These are phyloP conservation scores for Aspergillus udagawae DNA, from an alignment of 2,329 filamentous ascomycete species.

Conservation along the genomic window DNA sequence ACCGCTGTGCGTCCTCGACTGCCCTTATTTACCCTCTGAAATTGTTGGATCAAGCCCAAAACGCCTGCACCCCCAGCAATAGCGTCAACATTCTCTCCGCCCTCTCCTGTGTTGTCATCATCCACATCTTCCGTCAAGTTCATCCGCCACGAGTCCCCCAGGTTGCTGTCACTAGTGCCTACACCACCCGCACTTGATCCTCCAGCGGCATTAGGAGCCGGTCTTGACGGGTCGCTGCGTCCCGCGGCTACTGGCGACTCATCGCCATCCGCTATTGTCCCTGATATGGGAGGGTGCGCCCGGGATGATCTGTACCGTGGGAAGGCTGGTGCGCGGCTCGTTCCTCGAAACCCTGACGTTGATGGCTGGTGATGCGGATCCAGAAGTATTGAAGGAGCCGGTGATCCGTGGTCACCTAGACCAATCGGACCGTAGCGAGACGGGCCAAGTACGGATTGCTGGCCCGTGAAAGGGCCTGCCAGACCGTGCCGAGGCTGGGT, in stretches of 20 bases:
- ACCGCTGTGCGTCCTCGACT: slow-evolving; percentile 33
- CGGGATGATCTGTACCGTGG: slow-evolving; percentile 30
- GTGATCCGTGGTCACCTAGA: slow-evolving; percentile 31
- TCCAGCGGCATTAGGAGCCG: slow-evolving; percentile 19
- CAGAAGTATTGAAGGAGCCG: slow-evolving; percentile 42
- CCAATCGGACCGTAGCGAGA: slow-evolving; percentile 23
- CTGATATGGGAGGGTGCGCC: slow-evolving; percentile 20
- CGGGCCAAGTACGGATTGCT: slow-evolving; percentile 25
- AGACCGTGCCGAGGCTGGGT: slow-evolving; percentile 16
- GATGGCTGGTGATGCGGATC: slow-evolving; percentile 47
- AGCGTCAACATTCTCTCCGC: slow-evolving; percentile 46
- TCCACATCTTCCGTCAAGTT: slow-evolving; percentile 35
- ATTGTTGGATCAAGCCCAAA: slow-evolving; percentile 63
- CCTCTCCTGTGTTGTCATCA: slow-evolving; percentile 43
- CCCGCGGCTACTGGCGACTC: slow-evolving; percentile 18
- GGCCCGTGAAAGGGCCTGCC: slow-evolving; percentile 17
- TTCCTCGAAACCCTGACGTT: slow-evolving; percentile 32
- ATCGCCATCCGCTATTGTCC: slow-evolving; percentile 30
- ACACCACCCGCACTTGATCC: slow-evolving; percentile 34
- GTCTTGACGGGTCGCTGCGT: slow-evolving; percentile 13
- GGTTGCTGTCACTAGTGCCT: slow-evolving; percentile 51
- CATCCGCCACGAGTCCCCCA: slow-evolving; percentile 52
- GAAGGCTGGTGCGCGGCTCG: slow-evolving; percentile 19
- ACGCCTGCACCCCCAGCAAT: slow-evolving; percentile 53
- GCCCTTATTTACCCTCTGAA: slow-evolving; percentile 54